A percentile compares a stretch with the other conserved stretches of the same genome.
Conservation (phyloP, 345 rosid species). For the Boechera divaricarpa region DNA sequence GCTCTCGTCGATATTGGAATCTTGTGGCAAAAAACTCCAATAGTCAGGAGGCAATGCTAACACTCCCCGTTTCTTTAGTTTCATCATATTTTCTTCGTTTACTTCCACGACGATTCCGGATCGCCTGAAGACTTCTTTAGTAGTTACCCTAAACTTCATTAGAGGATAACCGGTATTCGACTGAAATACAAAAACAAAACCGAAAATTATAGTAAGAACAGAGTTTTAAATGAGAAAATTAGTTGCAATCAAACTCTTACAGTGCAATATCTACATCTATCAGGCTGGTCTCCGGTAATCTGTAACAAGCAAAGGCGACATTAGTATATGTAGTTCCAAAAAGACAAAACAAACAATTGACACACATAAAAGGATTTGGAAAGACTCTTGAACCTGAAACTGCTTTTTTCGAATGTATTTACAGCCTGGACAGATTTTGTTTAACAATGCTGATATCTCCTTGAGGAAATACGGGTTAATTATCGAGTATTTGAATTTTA, state of each 20-base stretch:
- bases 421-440: constrained; percentile 87
- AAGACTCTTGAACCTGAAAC: constrained; percentile 38
- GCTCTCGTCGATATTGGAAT: constrained; percentile 61
- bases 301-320: constrained; percentile 46
- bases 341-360: background rate
- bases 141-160: constrained; percentile 73
- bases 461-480: constrained; percentile 75
- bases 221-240: background rate
- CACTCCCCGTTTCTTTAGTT: constrained; percentile 42
- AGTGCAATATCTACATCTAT: constrained; percentile 77
- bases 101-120: constrained; percentile 69
- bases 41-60: constrained; percentile 65
- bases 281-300: constrained; percentile 50
- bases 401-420: constrained; percentile 66
- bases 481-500: constrained; percentile 59
- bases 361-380: background rate
- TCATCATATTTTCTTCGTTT: constrained; percentile 50
- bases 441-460: constrained; percentile 67
- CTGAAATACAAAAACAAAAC: constrained; percentile 12
- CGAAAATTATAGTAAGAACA: constrained; percentile 13
- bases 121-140: constrained; percentile 63
- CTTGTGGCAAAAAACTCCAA: constrained; percentile 76
- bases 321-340: background rate
- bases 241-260: constrained; percentile 51
- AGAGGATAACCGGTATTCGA: constrained; percentile 65